Base-by-base conservation (phyloP, 495 filamentous ascomycete species). In the Lasiosphaeria ovina region DNA sequence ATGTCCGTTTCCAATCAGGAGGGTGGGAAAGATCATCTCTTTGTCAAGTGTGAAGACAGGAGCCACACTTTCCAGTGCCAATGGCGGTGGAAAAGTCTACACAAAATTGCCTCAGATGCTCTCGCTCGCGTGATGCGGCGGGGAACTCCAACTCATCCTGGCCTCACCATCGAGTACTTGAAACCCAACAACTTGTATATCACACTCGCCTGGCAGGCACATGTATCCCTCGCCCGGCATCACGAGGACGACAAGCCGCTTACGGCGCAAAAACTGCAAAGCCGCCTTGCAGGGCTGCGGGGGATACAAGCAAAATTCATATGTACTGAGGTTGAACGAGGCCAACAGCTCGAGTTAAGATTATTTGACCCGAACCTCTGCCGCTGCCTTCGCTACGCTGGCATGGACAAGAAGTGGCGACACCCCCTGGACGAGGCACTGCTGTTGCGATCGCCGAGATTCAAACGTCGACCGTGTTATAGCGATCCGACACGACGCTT, bases 241-340 rank as follows among this genome's bases (percentile, higher is more conserved):
- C 47, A 7, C 47, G 9, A 12, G 47, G 47, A 4, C 8, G n/a
- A 50, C 16, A 31, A n/a, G 47, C n/a, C 47, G 16, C 47, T 50
- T n/a, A 50, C 47, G n/a, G 9, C n/a, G 47, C 47, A 50, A 50
- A 50, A 11, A 11, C 47, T 50, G 47, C 9, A 50, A 12, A 50
- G 47, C 14, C 14, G 16, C 47, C 47, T 50, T 7, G 47, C 47
- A n/a, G 16, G 6, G 47, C 47, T 50, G 47, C 47, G 47, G 47
- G 47, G 3, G 2, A 50, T 1, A 50, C 9, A 17, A n/a, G 47
- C 47, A 16, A 50, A 31, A 50, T 17, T 12, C 24, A 50, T 50
- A 7, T 50, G 47, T n/a, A 1, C 47, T 10, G 47, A 50, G 47
- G 9, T 50, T 2, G 47, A 50, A 17, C 47, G 14, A 11, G 47